Conservation (phyloP, 352 stramenopile genomes). For the Globisporangium splendens region DNA sequence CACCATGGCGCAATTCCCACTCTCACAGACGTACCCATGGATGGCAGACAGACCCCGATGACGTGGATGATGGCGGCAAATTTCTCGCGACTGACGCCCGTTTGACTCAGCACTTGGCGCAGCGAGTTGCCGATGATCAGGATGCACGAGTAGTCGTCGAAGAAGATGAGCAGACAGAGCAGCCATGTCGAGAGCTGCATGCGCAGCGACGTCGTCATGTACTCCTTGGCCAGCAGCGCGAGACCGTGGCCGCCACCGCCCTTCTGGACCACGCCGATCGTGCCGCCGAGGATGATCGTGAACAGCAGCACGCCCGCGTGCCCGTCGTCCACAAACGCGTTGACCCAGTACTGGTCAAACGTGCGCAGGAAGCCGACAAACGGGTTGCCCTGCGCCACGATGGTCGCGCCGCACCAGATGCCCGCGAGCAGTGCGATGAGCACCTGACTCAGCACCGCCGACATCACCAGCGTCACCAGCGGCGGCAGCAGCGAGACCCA, state of each 20-base stretch:
- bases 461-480: slow-evolving; percentile 74
- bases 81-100: slow-evolving; percentile 83
- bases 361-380: slow-evolving; percentile 76
- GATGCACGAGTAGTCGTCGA: slow-evolving; percentile 92
- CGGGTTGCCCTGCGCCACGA: slow-evolving; percentile 72
- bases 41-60: slow-evolving; percentile 82
- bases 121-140: slow-evolving; percentile 88
- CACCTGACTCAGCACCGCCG: slow-evolving; percentile 71
- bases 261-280: slow-evolving; percentile 88
- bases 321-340: slow-evolving; percentile 76
- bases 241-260: slow-evolving; percentile 83
- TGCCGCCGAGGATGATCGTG: slow-evolving; percentile 84
- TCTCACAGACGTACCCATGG: slow-evolving; percentile 56
- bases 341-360: slow-evolving; percentile 87
- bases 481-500: slow-evolving; percentile 76
- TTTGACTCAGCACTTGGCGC: slow-evolving; percentile 76
- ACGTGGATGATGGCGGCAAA: slow-evolving; percentile 89
- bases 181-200: slow-evolving; percentile 85
- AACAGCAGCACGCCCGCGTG: slow-evolving; percentile 87
- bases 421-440: slow-evolving; percentile 76
- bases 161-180: slow-evolving; percentile 88
- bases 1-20: slow-evolving; percentile 1
- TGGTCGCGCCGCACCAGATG: slow-evolving; percentile 86
- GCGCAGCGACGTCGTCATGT: slow-evolving; percentile 77
- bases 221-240: slow-evolving; percentile 72